Conservation (phyloP, 1,284 basidiomycete genomes). For the Ustilago trichophora region DNA sequence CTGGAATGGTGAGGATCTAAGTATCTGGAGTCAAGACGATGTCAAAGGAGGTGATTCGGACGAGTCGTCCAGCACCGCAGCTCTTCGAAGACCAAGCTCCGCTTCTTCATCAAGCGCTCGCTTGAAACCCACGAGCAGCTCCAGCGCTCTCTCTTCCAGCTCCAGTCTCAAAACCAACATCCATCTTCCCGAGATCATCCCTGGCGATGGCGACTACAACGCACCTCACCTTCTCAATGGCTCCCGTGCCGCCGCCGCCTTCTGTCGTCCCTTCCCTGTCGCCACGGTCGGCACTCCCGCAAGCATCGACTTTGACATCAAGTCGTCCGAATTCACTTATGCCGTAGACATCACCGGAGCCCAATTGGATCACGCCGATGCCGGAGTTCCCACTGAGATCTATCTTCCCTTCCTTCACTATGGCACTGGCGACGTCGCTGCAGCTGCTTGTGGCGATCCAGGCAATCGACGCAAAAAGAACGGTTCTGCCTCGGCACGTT, state of each 20-base stretch:
- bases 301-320: conserved; percentile 56
- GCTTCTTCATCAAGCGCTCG: conserved; percentile 8
- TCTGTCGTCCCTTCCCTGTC: conserved; percentile 54
- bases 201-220: conserved; percentile 19
- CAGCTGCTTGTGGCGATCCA: conserved; percentile 38
- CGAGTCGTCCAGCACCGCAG: background rate
- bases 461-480: conserved; percentile 24
- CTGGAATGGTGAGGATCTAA: conserved; percentile 96
- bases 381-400: conserved; percentile 78
- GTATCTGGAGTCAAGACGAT: conserved; percentile 83
- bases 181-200: conserved; percentile 18
- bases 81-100: background rate
- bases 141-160: conserved; percentile 9
- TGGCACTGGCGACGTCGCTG: conserved; percentile 70
- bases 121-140: conserved; percentile 9
- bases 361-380: conserved; percentile 13
- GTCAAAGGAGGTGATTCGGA: conserved; percentile 59
- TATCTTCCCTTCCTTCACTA: conserved; percentile 90
- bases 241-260: conserved; percentile 50
- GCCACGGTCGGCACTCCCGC: conserved; percentile 54
- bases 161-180: conserved; percentile 14
- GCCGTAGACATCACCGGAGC: conserved; percentile 32
- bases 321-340: conserved; percentile 49
- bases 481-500: conserved; percentile 2
- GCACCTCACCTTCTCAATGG: conserved; percentile 46